Percentiles rank a stretch among this genome's conserved stretches.
Evolutionary conservation across 2,329 filamentous ascomycete genomes (phyloP).

Genomic region (Colletotrichum tanaceti): DNA sequence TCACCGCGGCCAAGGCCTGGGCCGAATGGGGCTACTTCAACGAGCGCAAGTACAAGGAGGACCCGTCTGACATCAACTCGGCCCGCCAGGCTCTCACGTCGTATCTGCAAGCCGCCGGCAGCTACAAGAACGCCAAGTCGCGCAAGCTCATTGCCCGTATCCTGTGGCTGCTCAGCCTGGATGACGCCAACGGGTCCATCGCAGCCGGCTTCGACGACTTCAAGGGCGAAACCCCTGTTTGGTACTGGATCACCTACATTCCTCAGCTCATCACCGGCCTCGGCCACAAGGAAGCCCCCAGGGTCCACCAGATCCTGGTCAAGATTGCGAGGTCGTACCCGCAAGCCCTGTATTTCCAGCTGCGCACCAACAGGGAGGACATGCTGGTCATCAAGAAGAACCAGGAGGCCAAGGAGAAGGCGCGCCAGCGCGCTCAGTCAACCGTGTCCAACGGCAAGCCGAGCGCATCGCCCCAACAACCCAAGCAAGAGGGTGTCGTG

Average conservation of each 20-base stretch:
- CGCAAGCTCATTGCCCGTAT: slow-evolving; percentile 93
- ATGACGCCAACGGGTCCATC: slow-evolving; percentile 86
- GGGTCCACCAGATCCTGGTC: slow-evolving; percentile 85
- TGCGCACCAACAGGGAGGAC: slow-evolving; percentile 93
- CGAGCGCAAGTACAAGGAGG: slow-evolving; percentile 93
- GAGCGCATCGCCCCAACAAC: slow-evolving; percentile 59
- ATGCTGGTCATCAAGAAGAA: slow-evolving; percentile 92
- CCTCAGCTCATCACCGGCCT: slow-evolving; percentile 94
- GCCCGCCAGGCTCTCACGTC: slow-evolving; percentile 94
- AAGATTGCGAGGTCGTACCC: slow-evolving; percentile 97
- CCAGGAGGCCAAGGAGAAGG: slow-evolving; percentile 79
- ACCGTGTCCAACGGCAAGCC: slow-evolving; percentile 58
- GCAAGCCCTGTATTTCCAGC: slow-evolving; percentile 94
- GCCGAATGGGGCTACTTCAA: slow-evolving; percentile 99
- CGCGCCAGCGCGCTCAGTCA: slow-evolving; percentile 62
- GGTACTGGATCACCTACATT: slow-evolving; percentile 99
- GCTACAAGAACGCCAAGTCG: slow-evolving; percentile 97
- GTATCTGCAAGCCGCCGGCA: slow-evolving; percentile 93
- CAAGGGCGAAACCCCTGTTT: slow-evolving; percentile 96
- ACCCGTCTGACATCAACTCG: slow-evolving; percentile 82
- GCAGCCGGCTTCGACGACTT: slow-evolving; percentile 92
- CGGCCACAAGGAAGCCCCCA: slow-evolving; percentile 88
- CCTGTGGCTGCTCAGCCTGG: slow-evolving; percentile 93
- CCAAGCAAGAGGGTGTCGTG: slow-evolving; percentile 63
- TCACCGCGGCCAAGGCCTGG: slow-evolving; percentile 96